A percentile compares a stretch with the other conserved stretches of the same genome.
Evolutionary conservation across 169 alveolate genomes (phyloP).

Genomic region (Perkinsus chesapeaki): DNA sequence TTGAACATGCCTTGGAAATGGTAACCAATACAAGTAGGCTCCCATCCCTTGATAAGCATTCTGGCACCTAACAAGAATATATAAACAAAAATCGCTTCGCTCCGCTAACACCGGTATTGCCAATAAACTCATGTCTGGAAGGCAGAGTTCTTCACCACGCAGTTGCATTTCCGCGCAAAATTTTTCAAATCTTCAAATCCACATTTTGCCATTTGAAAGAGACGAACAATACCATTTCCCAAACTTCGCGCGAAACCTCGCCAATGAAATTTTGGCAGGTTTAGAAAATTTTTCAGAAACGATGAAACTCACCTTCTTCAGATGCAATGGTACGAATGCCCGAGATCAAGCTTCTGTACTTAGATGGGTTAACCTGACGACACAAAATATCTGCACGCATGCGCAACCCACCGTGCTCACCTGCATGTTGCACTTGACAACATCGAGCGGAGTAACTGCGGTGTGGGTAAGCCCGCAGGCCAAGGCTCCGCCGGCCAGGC

Average conservation of each 20-base stretch:
- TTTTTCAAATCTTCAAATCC: too few species aligned
- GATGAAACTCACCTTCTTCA: constrained; percentile 68
- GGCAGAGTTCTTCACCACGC: too few species aligned
- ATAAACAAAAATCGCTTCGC: not conserved
- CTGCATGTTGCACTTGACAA: constrained; percentile 91
- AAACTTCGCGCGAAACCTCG: too few species aligned
- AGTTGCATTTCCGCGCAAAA: too few species aligned
- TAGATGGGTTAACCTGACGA: constrained; percentile 59
- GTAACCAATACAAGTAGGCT: constrained; percentile 95
- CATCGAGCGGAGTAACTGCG: constrained; percentile 88
- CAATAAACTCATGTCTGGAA: too few species aligned
- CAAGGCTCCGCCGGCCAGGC: constrained; percentile 92
- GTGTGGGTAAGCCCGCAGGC: constrained; percentile 96
- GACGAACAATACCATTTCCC: too few species aligned
- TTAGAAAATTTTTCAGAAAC: too few species aligned
- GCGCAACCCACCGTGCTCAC: constrained; percentile 30
- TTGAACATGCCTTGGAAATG: constrained; percentile 94
- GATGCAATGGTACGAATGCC: constrained; percentile 54
- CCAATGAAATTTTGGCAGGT: too few species aligned
- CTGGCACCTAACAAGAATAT: not conserved
- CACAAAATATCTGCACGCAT: not conserved
- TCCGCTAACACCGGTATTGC: too few species aligned
- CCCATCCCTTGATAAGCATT: constrained; percentile 90
- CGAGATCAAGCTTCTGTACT: constrained; percentile 62
- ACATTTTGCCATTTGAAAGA: too few species aligned